Evolutionary conservation across 1,139 yeast species (phyloP), one percentile per base, ranked within the genome.

Genomic region (Blastobotrys serpentis): DNA sequence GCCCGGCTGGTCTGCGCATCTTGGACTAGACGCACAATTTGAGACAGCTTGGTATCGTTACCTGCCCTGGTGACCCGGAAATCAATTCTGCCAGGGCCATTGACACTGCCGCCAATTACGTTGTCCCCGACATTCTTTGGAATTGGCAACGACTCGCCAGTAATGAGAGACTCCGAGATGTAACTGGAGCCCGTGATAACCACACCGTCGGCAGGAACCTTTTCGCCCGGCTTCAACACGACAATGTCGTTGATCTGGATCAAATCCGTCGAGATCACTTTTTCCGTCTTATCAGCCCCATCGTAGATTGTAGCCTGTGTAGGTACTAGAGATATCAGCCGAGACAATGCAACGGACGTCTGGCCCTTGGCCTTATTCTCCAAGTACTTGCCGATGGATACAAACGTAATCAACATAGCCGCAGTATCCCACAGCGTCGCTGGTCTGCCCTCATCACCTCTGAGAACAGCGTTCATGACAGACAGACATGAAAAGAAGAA

Each of bases 281-380:
- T 61, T 52, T 67, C 69, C 46, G 54, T 49, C 32, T 59, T 41
- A 2, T 53, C 56, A 6, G 47, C 29, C 14, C 43, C 37, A 23
- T 41, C 44, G 42, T 73, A 73, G 30, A 88, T 81, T 0, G 76
- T 72, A 59, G 98, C 90, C 5, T 75, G 75, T 0, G 89, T 76
- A 0, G 98, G 98, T 1, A 95, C 79, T 51, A 92, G 71, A 2
- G 92, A 82, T 42, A 94, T 75, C 34, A 94, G 73, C 54, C 82
- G 78, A 0, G 96, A 84, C 42, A 94, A 74, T 0, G 98, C 95
- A 1, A 87, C 78, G 0, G 97, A 87, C 0, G 98, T 92, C 50
- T 87, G 89, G 3, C 98, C 95, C 63, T 92, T 89, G 2, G 98
- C 98, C 57, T 78, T 82, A 66, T 86, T 87, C 63, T 94, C 98